Evolutionary conservation across 2,329 filamentous ascomycete species (phyloP), one percentile per base, ranked within the genome.

Genomic region (Tolypocladium tundrense): DNA sequence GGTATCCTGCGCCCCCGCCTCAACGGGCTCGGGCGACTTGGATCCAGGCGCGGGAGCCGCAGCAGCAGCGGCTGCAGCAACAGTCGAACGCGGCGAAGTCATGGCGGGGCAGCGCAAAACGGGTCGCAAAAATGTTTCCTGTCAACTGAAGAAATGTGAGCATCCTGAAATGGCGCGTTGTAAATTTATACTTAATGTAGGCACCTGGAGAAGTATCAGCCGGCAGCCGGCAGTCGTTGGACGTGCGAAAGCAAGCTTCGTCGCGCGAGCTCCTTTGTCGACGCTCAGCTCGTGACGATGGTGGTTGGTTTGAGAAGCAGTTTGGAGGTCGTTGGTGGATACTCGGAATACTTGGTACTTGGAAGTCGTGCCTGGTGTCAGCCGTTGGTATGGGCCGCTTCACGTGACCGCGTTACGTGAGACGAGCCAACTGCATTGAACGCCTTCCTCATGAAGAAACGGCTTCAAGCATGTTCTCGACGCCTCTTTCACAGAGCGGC

Each of bases 141-240:
- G 41, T 43, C 14, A 24, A 33, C 41, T 37, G 48, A 33, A 10
- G 21, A 69, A 67, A 64, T 65, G 70, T 73, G 71, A 73, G 71
- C 67, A 65, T 72, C 63, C 66, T 69, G 66, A 65, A 70, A 64
- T 58, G 61, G 58, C 61, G 59, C 62, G 61, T 42, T 62, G 66
- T 65, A 64, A 69, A 61, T 58, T 66, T 65, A 72, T 71, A 72
- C 70, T 69, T 40, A 55, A 58, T 60, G 37, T 70, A 70, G 70
- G 70, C 70, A 73, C 70, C 70, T 73, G 62, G 66, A 59, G 59
- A 21, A 55, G 66, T 65, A 65, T 54, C 58, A 65, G 64, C 61
- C 65, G 60, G 41, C 42, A 35, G 43, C 33, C 24, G 43, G 40
- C 21, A 35, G 14, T 24, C 37, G 27, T 7, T 51, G 45, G 14